Conservation (phyloP, 345 rosid species). For the Acer saccharum region DNA sequence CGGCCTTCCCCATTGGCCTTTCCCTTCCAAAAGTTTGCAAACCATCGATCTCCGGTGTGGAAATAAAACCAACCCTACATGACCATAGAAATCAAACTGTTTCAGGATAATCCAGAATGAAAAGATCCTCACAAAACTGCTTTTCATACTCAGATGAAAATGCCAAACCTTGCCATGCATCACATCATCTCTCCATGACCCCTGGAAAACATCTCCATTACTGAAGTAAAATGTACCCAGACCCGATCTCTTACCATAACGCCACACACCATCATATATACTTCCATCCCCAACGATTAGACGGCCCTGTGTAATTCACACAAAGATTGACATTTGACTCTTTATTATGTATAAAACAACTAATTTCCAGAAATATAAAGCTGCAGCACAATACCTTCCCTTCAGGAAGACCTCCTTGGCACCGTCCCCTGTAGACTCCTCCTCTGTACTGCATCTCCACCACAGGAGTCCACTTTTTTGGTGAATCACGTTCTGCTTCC, state of each 20-base stretch:
- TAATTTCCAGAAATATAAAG: neutral
- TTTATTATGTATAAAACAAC: slow-evolving; percentile 11
- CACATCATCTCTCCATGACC: slow-evolving; percentile 94
- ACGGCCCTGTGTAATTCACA: slow-evolving; percentile 60
- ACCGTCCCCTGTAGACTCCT: slow-evolving; percentile 76
- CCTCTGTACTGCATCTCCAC: slow-evolving; percentile 93
- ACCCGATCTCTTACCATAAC: slow-evolving; percentile 87
- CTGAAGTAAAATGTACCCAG: slow-evolving; percentile 86
- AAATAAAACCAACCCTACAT: slow-evolving; percentile 94
- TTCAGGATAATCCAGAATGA: neutral
- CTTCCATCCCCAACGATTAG: slow-evolving; percentile 79
- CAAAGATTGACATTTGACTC: slow-evolving; percentile 12
- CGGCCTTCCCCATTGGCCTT: slow-evolving; percentile 93
- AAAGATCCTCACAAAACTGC: neutral
- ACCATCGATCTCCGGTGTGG: slow-evolving; percentile 88
- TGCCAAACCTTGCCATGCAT: slow-evolving; percentile 91
- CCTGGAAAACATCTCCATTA: slow-evolving; percentile 97
- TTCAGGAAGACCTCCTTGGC: slow-evolving; percentile 99
- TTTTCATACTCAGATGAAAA: slow-evolving; percentile 10
- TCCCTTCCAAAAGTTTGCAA: slow-evolving; percentile 99
- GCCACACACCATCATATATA: slow-evolving; percentile 96
- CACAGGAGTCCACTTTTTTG: slow-evolving; percentile 80
- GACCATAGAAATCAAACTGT: slow-evolving; percentile 13
- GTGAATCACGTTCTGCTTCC: slow-evolving; percentile 91
- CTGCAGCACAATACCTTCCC: slow-evolving; percentile 68